Base-by-base conservation (phyloP, 1,139 yeast genomes). In the Geotrichum siamense region DNA sequence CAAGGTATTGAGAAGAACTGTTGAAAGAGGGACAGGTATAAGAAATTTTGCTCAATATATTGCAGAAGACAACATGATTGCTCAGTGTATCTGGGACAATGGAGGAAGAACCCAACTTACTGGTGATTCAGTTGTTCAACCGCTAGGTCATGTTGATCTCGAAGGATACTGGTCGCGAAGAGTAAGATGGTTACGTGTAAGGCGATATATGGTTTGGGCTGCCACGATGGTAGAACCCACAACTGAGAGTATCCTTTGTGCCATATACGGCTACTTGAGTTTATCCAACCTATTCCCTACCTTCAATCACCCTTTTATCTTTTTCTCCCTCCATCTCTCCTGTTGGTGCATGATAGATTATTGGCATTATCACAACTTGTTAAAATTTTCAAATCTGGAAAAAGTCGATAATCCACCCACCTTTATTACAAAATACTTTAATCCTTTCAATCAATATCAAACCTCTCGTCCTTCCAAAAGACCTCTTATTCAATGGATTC, bases 31-130 rank as follows among this genome's bases (percentile, higher is more conserved):
- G n/a, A 47, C 49, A 5, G 93, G 95, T 0, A 69, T 87, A 43
- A 72, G 78, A 47, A 76, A 78, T 50, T 86, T 87, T 62, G 78
- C 94, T 6, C 69, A 79, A 48, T 87, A 81, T 60, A 86, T 87
- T 57, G 95, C 95, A 2, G 96, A 86, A 58, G 96, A 86, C 62
- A 86, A 86, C 60, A 83, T 86, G 94, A 85, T 86, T 52, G 95
- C 86, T 8, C 84, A 83, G 44, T 84, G 89, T 1, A 60, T 86
- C 15, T 87, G 95, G 95, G 79, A 78, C 43, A 53, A 53, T 19
- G 79, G 84, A 23, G 86, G 85, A 5, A 70, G 91, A 48, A 84
- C 94, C 0, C 86, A 82, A 0, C 69, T 86, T 69, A 79, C 91
- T 0, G 76, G 83, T 1, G 95, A 86, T 56, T 73, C 78, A 34